Conservation (phyloP, 1,139 yeast species). For the Yamadazyma conglobata region DNA sequence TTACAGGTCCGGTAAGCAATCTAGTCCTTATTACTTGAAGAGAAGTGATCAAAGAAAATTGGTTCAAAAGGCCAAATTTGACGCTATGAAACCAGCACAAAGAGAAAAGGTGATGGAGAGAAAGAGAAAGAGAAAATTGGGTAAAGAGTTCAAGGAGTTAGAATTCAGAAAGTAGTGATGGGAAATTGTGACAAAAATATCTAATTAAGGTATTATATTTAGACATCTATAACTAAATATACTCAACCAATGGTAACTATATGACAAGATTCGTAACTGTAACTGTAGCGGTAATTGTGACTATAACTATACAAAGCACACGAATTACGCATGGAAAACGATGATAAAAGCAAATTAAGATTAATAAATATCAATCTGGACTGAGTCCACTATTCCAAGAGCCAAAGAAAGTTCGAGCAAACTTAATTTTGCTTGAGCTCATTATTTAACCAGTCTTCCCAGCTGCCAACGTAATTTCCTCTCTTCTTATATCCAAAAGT, state of each 20-base stretch:
- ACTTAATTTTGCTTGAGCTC: conserved; percentile 23
- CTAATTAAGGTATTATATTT: too few relatives aligned
- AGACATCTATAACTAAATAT: neutral
- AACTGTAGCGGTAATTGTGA: neutral
- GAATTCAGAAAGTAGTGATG: conserved; percentile 38
- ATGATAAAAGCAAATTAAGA: too few relatives aligned
- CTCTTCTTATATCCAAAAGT: conserved; percentile 82
- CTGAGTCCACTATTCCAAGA: neutral
- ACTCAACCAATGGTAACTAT: conserved; percentile 3
- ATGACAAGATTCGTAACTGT: conserved; percentile 6
- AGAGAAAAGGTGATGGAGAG: conserved; percentile 88
- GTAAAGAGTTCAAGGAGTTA: conserved; percentile 83
- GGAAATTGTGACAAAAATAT: too few relatives aligned
- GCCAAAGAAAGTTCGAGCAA: too few relatives aligned
- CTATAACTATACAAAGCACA: too few relatives aligned
- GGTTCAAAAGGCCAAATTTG: conserved; percentile 85
- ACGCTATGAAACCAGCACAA: conserved; percentile 76
- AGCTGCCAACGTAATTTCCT: conserved; percentile 79
- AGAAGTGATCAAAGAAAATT: conserved; percentile 79
- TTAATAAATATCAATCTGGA: neutral
- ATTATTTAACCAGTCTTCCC: conserved; percentile 75
- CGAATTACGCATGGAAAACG: too few relatives aligned
- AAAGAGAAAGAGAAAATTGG: conserved; percentile 88
- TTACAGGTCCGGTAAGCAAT: conserved; percentile 47
- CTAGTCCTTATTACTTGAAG: conserved; percentile 62